Conservation (phyloP, 257 asterid species). For the Nicotiana noctiflora region DNA sequence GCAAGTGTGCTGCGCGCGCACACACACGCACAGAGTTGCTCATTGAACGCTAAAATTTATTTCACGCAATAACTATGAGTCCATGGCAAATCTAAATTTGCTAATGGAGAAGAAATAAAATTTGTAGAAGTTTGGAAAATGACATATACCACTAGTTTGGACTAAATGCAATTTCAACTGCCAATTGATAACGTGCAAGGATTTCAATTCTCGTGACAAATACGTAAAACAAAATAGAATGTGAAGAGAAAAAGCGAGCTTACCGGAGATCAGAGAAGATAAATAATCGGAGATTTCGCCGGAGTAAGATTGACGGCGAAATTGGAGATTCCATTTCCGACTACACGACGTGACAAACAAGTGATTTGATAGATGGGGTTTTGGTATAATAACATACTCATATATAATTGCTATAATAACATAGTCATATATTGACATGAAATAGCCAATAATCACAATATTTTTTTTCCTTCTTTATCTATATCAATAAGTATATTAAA, state of each 20-base stretch:
- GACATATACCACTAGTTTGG: not conserved
- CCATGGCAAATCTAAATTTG: not conserved
- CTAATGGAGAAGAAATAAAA: not conserved
- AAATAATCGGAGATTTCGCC: not conserved
- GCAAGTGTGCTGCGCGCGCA: not conserved
- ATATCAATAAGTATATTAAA: too few relatives aligned
- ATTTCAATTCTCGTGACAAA: not conserved
- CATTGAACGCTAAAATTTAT: too few relatives aligned
- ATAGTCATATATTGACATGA: too few relatives aligned
- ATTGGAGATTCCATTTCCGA: not conserved
- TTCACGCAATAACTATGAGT: not conserved
- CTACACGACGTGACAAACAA: not conserved
- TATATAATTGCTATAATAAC: too few relatives aligned
- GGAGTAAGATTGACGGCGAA: not conserved
- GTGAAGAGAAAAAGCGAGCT: not conserved
- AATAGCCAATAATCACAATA: too few relatives aligned
- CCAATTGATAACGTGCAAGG: not conserved
- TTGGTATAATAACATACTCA: too few relatives aligned
- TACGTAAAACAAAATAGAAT: not conserved
- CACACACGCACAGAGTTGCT: too few relatives aligned
- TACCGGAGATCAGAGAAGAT: not conserved
- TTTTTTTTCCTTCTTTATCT: too few relatives aligned
- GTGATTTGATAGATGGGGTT: not conserved
- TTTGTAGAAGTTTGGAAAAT: not conserved
- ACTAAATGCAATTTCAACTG: not conserved